These are phyloP conservation scores for Rhizopogon vesiculosus DNA, from an alignment of 768 basidiomycete species.

Conservation along the genomic window DNA sequence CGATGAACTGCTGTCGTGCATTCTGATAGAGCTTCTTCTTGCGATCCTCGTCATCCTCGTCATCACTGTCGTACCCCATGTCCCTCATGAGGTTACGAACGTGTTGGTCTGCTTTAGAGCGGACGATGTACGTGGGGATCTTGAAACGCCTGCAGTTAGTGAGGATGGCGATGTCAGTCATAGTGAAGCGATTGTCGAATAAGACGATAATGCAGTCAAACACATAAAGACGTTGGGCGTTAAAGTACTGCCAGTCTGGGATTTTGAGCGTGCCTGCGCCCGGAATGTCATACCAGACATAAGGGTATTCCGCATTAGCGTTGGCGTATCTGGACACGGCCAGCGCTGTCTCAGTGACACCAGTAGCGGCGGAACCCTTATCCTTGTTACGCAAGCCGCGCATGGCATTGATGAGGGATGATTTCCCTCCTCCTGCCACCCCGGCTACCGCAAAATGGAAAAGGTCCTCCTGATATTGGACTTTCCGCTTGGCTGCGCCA, in stretches of 20 bases:
- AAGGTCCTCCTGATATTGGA: conserved; percentile 21
- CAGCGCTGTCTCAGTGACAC: conserved; percentile 26
- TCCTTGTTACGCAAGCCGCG: conserved; percentile 22
- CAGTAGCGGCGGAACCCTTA: conserved; percentile 20
- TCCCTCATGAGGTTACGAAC: conserved; percentile 22
- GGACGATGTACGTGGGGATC: conserved; percentile 30
- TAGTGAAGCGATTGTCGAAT: conserved; percentile 28
- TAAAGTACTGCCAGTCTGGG: conserved; percentile 32
- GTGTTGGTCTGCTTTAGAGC: conserved; percentile 32
- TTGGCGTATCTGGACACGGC: conserved; percentile 21
- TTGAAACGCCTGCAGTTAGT: conserved; percentile 23
- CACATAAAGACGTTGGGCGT: conserved; percentile 29
- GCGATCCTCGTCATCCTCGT: conserved; percentile 5
- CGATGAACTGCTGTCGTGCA: conserved; percentile 23
- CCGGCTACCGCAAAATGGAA: conserved; percentile 26
- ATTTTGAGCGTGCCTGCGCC: conserved; percentile 30
- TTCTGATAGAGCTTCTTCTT: conserved; percentile 13
- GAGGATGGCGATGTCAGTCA: conserved; percentile 30
- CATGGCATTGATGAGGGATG: conserved; percentile 25
- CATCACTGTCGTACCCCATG: conserved; percentile 21
- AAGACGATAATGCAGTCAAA: conserved; percentile 31
- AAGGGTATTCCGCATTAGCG: conserved; percentile 9
- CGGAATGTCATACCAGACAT: conserved; percentile 33
- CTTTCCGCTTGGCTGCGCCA: neutral
- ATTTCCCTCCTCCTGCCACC: conserved; percentile 24